Evolutionary conservation across 2,329 filamentous ascomycete genomes (phyloP).

Genomic region (Fusarium oligoseptatum): DNA sequence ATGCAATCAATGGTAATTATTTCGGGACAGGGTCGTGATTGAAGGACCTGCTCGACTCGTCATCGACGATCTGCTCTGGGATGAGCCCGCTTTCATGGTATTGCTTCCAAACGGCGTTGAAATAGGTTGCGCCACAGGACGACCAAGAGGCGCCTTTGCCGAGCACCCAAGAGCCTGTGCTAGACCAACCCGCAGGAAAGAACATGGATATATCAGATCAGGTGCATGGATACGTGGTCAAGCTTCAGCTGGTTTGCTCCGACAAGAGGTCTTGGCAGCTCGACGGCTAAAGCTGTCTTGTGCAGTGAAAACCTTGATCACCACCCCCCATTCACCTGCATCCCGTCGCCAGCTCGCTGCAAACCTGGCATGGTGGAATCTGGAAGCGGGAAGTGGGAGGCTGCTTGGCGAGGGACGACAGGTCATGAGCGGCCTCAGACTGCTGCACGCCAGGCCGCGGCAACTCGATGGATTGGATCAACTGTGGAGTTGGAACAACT

Average conservation of each 20-base stretch:
- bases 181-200: slow-evolving; percentile 4
- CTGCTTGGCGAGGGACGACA: slow-evolving; percentile 24
- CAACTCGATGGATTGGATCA: slow-evolving; percentile 22
- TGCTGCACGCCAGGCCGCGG: slow-evolving; percentile 20
- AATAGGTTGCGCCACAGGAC: slow-evolving; percentile 32
- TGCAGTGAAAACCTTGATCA: slow-evolving; percentile 24
- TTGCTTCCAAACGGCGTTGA: slow-evolving; percentile 24
- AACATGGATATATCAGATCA: slow-evolving; percentile 19
- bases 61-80: slow-evolving; percentile 35
- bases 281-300: slow-evolving; percentile 10
- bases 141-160: slow-evolving; percentile 35
- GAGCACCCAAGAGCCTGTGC: slow-evolving; percentile 22
- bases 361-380: slow-evolving; percentile 13
- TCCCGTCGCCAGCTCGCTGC: slow-evolving; percentile 17
- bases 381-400: slow-evolving; percentile 36
- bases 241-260: slow-evolving; percentile 4
- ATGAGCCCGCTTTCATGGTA: slow-evolving; percentile 22
- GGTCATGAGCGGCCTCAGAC: slow-evolving; percentile 9
- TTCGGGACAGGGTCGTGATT: slow-evolving; percentile 24
- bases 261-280: slow-evolving; percentile 2
- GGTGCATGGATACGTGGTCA: slow-evolving; percentile 32
- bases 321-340: slow-evolving; percentile 12
- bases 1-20: slow-evolving; percentile 13
- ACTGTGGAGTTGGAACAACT: slow-evolving; percentile 9
- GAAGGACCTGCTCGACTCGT: slow-evolving; percentile 23